Evolutionary conservation across 176 grass and related monocot genomes (phyloP).

Genomic region (Bothriochloa decipiens): DNA sequence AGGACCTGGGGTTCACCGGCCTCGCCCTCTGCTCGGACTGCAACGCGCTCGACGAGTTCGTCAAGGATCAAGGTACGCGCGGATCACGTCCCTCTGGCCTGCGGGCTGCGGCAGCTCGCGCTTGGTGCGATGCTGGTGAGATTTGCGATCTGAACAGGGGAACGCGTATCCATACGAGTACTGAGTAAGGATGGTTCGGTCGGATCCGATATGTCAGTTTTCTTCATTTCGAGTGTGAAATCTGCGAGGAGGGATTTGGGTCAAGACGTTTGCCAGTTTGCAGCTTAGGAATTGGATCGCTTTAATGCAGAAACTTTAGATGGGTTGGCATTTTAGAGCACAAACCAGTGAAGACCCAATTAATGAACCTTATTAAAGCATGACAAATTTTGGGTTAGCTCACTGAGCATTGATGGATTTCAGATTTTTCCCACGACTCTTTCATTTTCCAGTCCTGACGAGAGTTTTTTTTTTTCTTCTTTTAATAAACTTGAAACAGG

Average conservation of each 20-base stretch:
- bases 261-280: neutral
- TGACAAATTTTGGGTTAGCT: neutral
- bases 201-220: neutral
- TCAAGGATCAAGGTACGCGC: conserved; percentile 79
- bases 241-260: neutral
- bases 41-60: conserved; percentile 75
- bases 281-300: neutral
- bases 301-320: neutral
- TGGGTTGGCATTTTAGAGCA: neutral
- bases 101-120: neutral
- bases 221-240: neutral
- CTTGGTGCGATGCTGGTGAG: neutral
- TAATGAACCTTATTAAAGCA: neutral
- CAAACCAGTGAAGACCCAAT: neutral
- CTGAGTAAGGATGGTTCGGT: neutral
- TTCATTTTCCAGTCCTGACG: neutral
- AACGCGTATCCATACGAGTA: neutral
- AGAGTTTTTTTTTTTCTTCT: neutral
- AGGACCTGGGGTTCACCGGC: conserved; percentile 93
- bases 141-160: conserved; percentile 14
- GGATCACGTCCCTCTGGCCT: neutral
- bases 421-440: neutral
- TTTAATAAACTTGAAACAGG: neutral
- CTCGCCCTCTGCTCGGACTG: conserved; percentile 99
- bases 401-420: neutral